phyloP scores from a whole-genome alignment of 441 rosid genomes.

The Breynia disticha region DNA sequence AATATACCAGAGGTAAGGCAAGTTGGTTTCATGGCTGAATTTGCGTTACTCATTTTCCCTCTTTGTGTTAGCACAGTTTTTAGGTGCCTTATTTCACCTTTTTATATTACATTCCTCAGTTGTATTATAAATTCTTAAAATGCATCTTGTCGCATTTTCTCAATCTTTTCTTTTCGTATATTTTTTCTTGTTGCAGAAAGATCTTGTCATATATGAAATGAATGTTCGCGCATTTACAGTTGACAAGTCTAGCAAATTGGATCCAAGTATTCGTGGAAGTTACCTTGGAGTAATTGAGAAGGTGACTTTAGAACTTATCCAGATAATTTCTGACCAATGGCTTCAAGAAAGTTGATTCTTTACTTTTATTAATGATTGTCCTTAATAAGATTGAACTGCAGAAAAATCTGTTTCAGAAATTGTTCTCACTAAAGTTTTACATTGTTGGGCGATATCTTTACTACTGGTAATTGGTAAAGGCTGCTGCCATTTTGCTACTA shows the following conservation, averaged over 20 bases:
- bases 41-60: constrained; percentile 8
- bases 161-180: background rate
- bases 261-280: constrained; percentile 57
- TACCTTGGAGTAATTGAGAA: constrained; percentile 80
- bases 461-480: too few relatives aligned
- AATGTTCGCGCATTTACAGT: constrained; percentile 91
- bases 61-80: background rate
- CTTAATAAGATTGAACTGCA: background rate
- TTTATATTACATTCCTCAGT: too few relatives aligned
- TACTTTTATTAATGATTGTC: background rate
- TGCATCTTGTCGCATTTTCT: constrained; percentile 10
- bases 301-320: constrained; percentile 31
- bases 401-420: too few relatives aligned
- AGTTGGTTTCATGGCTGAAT: constrained; percentile 6
- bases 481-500: too few relatives aligned
- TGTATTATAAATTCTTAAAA: background rate
- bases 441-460: too few relatives aligned
- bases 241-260: constrained; percentile 78
- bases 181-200: constrained; percentile 48
- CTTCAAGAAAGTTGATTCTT: background rate
- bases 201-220: constrained; percentile 92
- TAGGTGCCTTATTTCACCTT: too few relatives aligned
- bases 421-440: too few relatives aligned
- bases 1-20: constrained; percentile 65
- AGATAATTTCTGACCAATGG: background rate